A percentile compares a stretch with the other conserved stretches of the same genome.
Conservation (phyloP, 331 rosid species). For the Malus hybrid region DNA sequence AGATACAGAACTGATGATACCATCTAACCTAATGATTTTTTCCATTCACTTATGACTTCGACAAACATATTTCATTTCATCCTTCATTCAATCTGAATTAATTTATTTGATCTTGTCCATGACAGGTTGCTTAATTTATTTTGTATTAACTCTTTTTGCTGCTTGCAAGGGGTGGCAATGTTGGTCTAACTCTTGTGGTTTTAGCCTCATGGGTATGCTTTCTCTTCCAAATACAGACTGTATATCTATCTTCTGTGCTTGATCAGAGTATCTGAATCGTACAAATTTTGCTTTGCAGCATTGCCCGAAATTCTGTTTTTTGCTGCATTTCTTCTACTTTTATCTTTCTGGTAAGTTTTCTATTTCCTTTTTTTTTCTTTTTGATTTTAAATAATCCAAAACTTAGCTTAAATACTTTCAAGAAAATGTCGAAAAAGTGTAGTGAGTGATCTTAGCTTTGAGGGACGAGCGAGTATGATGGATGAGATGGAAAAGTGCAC, state of each 20-base stretch:
- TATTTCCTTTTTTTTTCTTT: conserved; percentile 7
- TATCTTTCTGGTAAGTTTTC: conserved; percentile 86
- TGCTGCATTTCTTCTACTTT: conserved; percentile 95
- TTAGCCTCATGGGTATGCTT: conserved; percentile 76
- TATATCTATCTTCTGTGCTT: conserved; percentile 9
- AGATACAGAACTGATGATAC: not conserved
- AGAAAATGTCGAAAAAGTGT: not conserved
- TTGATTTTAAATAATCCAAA: not conserved
- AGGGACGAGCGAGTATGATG: not conserved
- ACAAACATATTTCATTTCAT: not conserved
- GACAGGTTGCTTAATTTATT: conserved; percentile 73
- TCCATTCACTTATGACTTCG: not conserved
- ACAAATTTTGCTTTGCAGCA: conserved; percentile 61
- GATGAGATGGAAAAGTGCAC: not conserved
- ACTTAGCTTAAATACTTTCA: not conserved
- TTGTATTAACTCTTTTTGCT: conserved; percentile 54
- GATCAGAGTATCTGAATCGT: conserved; percentile 21
- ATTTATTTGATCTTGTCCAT: conserved; percentile 19
- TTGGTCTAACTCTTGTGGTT: conserved; percentile 87
- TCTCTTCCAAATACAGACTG: conserved; percentile 5
- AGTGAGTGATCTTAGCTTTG: conserved; percentile 3
- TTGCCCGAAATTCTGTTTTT: conserved; percentile 77
- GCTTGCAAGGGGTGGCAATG: conserved; percentile 77
- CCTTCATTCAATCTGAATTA: not conserved
- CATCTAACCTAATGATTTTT: not conserved